Conservation (phyloP, 1,139 yeast species). For the Pichia sp. region DNA sequence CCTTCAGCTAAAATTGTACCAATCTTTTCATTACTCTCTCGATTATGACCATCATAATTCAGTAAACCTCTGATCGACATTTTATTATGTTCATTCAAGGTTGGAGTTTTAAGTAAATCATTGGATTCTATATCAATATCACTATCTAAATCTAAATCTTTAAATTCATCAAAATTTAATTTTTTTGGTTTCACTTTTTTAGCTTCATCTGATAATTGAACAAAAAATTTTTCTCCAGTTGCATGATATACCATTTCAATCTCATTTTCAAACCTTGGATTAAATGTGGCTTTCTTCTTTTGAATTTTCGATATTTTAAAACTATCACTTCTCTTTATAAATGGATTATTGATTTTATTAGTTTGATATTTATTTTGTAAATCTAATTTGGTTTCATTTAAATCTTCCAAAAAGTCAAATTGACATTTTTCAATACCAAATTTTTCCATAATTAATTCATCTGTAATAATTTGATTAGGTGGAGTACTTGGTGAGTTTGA, state of each 20-base stretch:
- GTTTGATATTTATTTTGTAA: constrained; percentile 1
- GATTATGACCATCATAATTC: neutral
- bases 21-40: neutral
- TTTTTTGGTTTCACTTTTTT: constrained; percentile 23
- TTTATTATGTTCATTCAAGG: neutral
- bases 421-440: constrained; percentile 17
- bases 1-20: constrained; percentile 13
- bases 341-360: constrained; percentile 18
- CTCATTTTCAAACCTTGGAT: constrained; percentile 22
- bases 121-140: neutral
- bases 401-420: constrained; percentile 10
- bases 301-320: neutral
- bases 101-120: constrained; percentile 3
- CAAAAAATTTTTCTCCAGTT: constrained; percentile 23
- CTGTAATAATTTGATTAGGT: constrained; percentile 21
- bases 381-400: constrained; percentile 13
- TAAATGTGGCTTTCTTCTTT: constrained; percentile 3
- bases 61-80: constrained; percentile 11
- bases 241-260: constrained; percentile 26
- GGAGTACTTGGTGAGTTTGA: constrained; percentile 23
- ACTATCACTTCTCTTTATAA: constrained; percentile 7
- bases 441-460: constrained; percentile 19
- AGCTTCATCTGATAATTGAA: constrained; percentile 19
- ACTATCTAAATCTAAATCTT: neutral
- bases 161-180: constrained; percentile 8